These are phyloP conservation scores for Tilletiopsis washingtonensis DNA, from an alignment of 1,284 basidiomycete genomes.

Conservation along the genomic window DNA sequence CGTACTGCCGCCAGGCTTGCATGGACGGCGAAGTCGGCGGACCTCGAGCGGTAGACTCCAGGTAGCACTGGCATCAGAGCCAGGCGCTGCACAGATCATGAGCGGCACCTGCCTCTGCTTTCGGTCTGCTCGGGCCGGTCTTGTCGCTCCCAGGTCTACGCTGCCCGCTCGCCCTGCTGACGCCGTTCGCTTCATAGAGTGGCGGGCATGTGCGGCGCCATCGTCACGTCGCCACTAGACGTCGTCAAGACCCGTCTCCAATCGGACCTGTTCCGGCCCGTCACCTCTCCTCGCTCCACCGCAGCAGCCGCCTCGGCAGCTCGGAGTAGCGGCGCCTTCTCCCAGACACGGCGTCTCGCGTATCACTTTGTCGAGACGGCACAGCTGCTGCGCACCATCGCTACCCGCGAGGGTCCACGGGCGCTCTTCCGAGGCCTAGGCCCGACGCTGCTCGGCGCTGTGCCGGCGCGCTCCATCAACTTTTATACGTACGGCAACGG, in stretches of 20 bases:
- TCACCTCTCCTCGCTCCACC: conserved; percentile 43
- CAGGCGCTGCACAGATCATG: too few species aligned
- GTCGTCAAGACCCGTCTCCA: conserved; percentile 96
- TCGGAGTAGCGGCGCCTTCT: conserved; percentile 11
- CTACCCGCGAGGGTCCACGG: conserved; percentile 72
- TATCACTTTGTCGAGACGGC: conserved; percentile 94
- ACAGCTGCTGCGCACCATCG: conserved; percentile 59
- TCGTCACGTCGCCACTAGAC: conserved; percentile 93
- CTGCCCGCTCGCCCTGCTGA: neutral
- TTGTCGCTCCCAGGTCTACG: neutral
- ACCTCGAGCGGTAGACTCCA: too few species aligned
- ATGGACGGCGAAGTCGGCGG: too few species aligned
- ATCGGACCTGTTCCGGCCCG: conserved; percentile 73
- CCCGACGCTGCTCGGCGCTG: conserved; percentile 85
- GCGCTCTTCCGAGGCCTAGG: conserved; percentile 92
- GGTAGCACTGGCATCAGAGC: too few species aligned
- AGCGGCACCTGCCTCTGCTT: neutral
- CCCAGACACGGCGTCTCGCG: conserved; percentile 56
- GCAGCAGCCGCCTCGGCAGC: conserved; percentile 1
- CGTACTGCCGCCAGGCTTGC: too few species aligned
- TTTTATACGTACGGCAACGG: conserved; percentile 98
- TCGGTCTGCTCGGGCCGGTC: neutral
- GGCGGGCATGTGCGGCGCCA: conserved; percentile 95
- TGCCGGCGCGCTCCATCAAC: conserved; percentile 82
- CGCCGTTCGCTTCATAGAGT: conserved; percentile 56